Evolutionary conservation across 2,329 filamentous ascomycete genomes (phyloP), one percentile per base, ranked within the genome.

Genomic region (Stemphylium beticola): DNA sequence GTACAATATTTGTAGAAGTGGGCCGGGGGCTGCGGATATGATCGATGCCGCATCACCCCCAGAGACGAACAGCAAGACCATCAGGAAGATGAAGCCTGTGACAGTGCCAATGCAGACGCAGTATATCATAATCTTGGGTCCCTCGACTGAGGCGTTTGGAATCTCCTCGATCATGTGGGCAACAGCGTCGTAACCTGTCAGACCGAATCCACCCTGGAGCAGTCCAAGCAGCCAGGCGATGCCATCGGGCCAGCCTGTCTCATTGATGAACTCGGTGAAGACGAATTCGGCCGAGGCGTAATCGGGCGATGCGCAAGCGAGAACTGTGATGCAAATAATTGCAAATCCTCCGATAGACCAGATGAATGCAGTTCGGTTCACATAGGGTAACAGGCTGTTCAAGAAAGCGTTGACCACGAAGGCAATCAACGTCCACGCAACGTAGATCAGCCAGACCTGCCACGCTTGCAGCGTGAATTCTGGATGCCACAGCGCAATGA

Each of bases 381-480:
- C 78, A 11, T 82, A 79, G 0, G 88, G 88, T 3, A 92, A 78
- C 3, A 86, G 65, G 3, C 78, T 76, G 62, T 85, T 88, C 67
- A 82, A 77, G 60, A 90, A 88, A 1, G 85, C 83, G 59, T 91
- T 91, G 72, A 90, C 77, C 42, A 83, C 51, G 54, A 90, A 84
- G 3, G 85, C 85, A 14, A 83, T 62, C 18, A 86, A 53, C 5
- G 85, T 87, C 67, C 86, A 87, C 6, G 74, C 87, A 39, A 89
- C 81, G 72, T 91, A 91, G 42, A 91, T 87, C 24, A 91, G 77
- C 72, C 91, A 91, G 60, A 90, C 86, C 64, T 92, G 88, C 86
- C 88, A 91, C 3, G 83, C 67, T 66, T 87, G 73, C 2, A 83
- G 55, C 18, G 79, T 76, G 66, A 87, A 91, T 44, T 77, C 76